A percentile compares a stretch with the other conserved stretches of the same genome.
Conservation (phyloP, 75 land plant genomes). For the Cupressus sempervirens region DNA sequence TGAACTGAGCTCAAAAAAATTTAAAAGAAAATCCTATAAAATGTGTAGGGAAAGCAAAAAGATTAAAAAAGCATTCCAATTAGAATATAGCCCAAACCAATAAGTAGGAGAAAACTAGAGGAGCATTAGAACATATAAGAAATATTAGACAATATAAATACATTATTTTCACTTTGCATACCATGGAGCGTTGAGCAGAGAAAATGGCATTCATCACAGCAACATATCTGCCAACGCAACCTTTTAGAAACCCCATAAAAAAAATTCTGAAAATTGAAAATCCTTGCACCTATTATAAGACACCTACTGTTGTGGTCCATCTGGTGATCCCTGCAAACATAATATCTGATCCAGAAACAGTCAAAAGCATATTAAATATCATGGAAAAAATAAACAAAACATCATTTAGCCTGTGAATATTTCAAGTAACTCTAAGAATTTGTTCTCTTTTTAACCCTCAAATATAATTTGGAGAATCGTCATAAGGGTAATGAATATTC, state of each 20-base stretch:
- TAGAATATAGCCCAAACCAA: neutral
- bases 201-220: slow-evolving; percentile 97
- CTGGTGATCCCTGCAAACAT: slow-evolving; percentile 91
- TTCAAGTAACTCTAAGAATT: neutral
- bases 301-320: slow-evolving; percentile 98
- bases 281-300: neutral
- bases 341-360: slow-evolving; percentile 56
- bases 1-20: neutral
- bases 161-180: slow-evolving; percentile 12
- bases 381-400: neutral
- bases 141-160: neutral
- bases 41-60: neutral
- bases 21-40: neutral
- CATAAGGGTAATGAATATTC: neutral
- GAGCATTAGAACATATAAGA: neutral
- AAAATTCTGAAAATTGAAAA: neutral
- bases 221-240: slow-evolving; percentile 66
- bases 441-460: neutral
- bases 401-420: neutral
- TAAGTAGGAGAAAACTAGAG: neutral
- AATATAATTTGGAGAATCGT: neutral
- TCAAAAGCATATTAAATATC: neutral
- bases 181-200: slow-evolving; percentile 95
- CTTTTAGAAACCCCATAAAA: slow-evolving; percentile 7
- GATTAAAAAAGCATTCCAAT: neutral